Conservation (phyloP, 2,329 filamentous ascomycete genomes). For the Monilinia fructigena region DNA sequence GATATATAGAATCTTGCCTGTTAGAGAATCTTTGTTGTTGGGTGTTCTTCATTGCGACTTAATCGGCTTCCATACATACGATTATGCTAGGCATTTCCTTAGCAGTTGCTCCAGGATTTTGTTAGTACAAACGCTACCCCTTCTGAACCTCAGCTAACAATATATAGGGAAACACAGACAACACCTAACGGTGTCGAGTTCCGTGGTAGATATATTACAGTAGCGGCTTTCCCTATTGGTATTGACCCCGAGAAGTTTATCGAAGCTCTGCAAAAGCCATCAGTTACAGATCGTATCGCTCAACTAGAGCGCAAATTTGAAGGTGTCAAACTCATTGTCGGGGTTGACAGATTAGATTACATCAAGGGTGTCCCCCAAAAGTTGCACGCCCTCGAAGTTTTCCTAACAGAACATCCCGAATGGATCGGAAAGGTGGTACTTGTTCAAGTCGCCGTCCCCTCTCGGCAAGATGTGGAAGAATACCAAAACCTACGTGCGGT, state of each 20-base stretch:
- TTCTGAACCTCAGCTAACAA: conserved; percentile 10
- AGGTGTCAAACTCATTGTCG: conserved; percentile 93
- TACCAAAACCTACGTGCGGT: conserved; percentile 95
- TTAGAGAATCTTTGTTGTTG: conserved; percentile 81
- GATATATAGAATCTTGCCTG: conserved; percentile 93
- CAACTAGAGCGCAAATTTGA: conserved; percentile 87
- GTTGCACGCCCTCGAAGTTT: conserved; percentile 92
- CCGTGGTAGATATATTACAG: conserved; percentile 81
- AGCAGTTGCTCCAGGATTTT: conserved; percentile 95
- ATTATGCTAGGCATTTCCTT: conserved; percentile 96
- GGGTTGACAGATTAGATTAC: conserved; percentile 94
- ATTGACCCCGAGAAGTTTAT: conserved; percentile 97
- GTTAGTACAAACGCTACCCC: conserved; percentile 45
- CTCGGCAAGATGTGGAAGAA: conserved; percentile 92
- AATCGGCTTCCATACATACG: conserved; percentile 97
- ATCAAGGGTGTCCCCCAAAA: conserved; percentile 99
- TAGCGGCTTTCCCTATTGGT: conserved; percentile 95
- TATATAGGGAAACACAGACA: conserved; percentile 61
- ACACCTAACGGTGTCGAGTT: conserved; percentile 93
- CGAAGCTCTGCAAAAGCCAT: conserved; percentile 79
- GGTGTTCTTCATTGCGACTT: conserved; percentile 91
- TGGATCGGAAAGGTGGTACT: conserved; percentile 98
- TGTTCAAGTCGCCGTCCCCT: conserved; percentile 93
- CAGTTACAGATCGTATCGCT: conserved; percentile 83
- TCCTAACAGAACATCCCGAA: conserved; percentile 93